Percentiles rank a stretch among this genome's conserved stretches.
phyloP scores from a whole-genome alignment of 495 filamentous ascomycete genomes.

The Barbatosphaeria neglecta region DNA sequence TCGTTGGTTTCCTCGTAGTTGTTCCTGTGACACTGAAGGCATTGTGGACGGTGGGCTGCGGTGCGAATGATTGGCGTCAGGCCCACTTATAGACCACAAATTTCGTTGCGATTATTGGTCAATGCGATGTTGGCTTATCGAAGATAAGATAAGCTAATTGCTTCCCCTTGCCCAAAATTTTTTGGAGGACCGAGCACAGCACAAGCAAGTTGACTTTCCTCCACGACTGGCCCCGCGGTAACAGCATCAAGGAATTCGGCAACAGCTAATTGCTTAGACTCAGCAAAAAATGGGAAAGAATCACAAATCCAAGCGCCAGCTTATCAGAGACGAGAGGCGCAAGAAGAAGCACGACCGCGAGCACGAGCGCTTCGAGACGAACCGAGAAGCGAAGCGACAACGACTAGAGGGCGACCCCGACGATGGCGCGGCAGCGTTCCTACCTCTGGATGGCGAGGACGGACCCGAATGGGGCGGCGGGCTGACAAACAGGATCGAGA shows the following conservation, averaged over 20 bases:
- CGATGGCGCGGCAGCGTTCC: constrained; percentile 13
- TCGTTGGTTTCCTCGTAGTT: too few relatives aligned
- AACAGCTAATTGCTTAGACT: background rate
- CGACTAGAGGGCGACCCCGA: constrained; percentile 11
- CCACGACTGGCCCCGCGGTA: background rate
- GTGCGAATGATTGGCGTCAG: too few relatives aligned
- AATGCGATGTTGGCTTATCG: too few relatives aligned
- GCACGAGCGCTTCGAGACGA: constrained; percentile 13
- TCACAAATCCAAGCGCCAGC: constrained; percentile 32
- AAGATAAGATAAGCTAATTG: too few relatives aligned
- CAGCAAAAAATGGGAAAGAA: constrained; percentile 16
- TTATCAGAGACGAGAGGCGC: constrained; percentile 33
- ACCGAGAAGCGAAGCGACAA: constrained; percentile 23
- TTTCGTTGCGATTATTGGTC: too few relatives aligned
- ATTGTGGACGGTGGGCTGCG: too few relatives aligned
- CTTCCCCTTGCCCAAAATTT: too few relatives aligned
- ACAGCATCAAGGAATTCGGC: too few relatives aligned
- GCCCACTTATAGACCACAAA: too few relatives aligned
- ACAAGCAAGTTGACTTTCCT: too few relatives aligned
- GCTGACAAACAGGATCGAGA: constrained; percentile 20
- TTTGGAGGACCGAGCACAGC: too few relatives aligned
- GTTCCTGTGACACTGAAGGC: too few relatives aligned
- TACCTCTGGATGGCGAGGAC: constrained; percentile 12
- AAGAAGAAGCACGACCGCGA: constrained; percentile 26
- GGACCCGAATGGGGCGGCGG: constrained; percentile 6